These are phyloP conservation scores for Pleurotus djamor DNA, from an alignment of 768 basidiomycete genomes.

Conservation along the genomic window DNA sequence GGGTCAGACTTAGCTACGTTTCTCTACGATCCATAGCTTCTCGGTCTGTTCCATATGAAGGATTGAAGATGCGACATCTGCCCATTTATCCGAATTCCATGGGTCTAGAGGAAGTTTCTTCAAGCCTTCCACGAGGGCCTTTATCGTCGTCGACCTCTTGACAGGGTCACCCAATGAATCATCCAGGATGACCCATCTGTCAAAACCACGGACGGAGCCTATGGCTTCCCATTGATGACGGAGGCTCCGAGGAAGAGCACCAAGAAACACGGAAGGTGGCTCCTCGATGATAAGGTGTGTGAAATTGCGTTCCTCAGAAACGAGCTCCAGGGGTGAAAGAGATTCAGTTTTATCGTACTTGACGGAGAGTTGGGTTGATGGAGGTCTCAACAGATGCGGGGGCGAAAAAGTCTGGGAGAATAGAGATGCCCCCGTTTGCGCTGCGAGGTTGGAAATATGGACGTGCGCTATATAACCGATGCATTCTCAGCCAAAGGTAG, in stretches of 20 bases:
- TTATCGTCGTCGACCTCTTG: slow-evolving; percentile 7
- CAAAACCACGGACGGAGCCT: slow-evolving; percentile 43
- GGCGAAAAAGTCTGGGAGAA: slow-evolving; percentile 72
- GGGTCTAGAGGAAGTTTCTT: slow-evolving; percentile 21
- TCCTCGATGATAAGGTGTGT: slow-evolving; percentile 66
- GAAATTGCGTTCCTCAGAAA: slow-evolving; percentile 23
- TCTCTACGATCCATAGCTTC: slow-evolving; percentile 46
- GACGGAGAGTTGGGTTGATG: slow-evolving; percentile 20
- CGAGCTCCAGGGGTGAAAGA: slow-evolving; percentile 37
- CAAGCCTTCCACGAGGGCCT: slow-evolving; percentile 7
- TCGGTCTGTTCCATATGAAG: slow-evolving; percentile 35
- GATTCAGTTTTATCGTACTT: slow-evolving; percentile 84
- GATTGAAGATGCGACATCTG: slow-evolving; percentile 8
- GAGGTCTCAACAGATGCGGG: slow-evolving; percentile 37
- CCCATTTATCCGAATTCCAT: slow-evolving; percentile 6
- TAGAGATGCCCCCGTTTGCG: slow-evolving; percentile 88
- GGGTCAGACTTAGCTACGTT: not conserved
- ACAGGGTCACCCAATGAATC: slow-evolving; percentile 23
- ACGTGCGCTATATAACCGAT: slow-evolving; percentile 47
- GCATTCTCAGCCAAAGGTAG: not conserved
- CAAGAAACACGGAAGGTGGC: slow-evolving; percentile 20
- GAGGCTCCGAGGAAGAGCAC: not conserved
- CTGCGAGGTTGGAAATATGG: slow-evolving; percentile 82
- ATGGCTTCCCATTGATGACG: slow-evolving; percentile 38
- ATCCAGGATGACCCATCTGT: slow-evolving; percentile 24